Evolutionary conservation across 1,139 yeast species (phyloP), one percentile per base, ranked within the genome.

Genomic region (Taiozyma sp.): DNA sequence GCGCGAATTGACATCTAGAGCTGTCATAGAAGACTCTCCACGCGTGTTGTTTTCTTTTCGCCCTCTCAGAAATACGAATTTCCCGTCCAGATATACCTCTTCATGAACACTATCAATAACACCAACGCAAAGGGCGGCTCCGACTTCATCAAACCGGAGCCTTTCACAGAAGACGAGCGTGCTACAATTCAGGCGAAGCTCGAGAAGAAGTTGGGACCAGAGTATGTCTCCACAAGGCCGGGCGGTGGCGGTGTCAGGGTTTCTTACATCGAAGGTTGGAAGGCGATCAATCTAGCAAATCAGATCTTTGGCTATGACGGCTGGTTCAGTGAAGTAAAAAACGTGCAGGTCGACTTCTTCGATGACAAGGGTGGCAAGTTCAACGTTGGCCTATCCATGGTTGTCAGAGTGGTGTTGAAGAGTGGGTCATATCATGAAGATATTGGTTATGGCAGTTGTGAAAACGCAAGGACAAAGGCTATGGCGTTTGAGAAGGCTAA

Each of bases 351-450:
- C n/a, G 95, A 87, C 64, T 86, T 77, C 61, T 70, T 85, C 49
- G 95, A 86, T 61, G 81, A 81, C 37, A 75, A 75, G 49, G 78
- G 78, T 44, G 77, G 77, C 42, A 71, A 73, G 8, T 77, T 73
- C 52, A 76, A 81, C 28, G 71, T 86, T 65, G 93, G 93, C 1
- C 70, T 86, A 26, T 82, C 89, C 1, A 84, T 84, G 13, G 80
- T 83, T 35, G 88, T 87, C 1, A 70, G 95, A 40, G 85, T 87
- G 4, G 80, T 88, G 0, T 69, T 87, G 47, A 79, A 79, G 56
- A 88, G 85, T 64, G 95, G 95, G 0, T 79, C 91, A 0, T 85
- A 69, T 60, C 88, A 85, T 59, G 95, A 87, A 61, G 95, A 87
- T 68, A 80, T 86, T 46, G 95, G 95, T 0, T 86, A 86, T 63